Evolutionary conservation across 306 rosid genomes (phyloP), one percentile per base, ranked within the genome.

Genomic region (Hippophae gyantsensis): DNA sequence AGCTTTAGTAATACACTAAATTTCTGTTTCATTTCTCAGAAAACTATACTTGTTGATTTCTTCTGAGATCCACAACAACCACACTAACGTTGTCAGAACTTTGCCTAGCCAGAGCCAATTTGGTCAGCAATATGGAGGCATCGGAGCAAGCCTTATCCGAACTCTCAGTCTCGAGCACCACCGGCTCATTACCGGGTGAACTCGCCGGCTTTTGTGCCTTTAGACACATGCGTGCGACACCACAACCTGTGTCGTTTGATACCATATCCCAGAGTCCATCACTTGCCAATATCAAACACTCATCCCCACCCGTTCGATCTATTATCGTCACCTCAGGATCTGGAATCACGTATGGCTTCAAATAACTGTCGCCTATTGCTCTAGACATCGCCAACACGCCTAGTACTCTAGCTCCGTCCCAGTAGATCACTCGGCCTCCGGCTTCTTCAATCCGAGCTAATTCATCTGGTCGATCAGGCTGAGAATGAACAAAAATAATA

Each of bases 251-350:
- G 9, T 92, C 93, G 63, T 92, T 92, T 0, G 92, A 72, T 1
- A 92, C 89, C 49, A 92, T 96, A 43, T 92, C 98, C 98, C 98
- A 92, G 3, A 92, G 49, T 3, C 98, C 98, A 14, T 92, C 98
- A 65, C 87, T 90, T 1, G 95, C 98, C 18, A 92, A 40, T 10
- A 92, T 81, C 52, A 92, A 54, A 61, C 94, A 92, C 68, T 92
- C 96, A 6, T 92, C 98, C 26, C 72, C 93, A 11, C 51, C 78
- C 5, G 70, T 78, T 43, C 96, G 78, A 13, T 85, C 86, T 46
- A 69, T 83, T 10, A 79, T 69, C 58, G 73, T 84, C 58, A 92
- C 96, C 71, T 92, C 96, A 42, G 98, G 98, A n/a, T 85, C 86
- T 6, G 95, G 64, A 10, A 85, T 92, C 65, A 92, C 98, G 57